phyloP scores from a whole-genome alignment of 2,329 filamentous ascomycete species.

The Penicillium hesseltinei region DNA sequence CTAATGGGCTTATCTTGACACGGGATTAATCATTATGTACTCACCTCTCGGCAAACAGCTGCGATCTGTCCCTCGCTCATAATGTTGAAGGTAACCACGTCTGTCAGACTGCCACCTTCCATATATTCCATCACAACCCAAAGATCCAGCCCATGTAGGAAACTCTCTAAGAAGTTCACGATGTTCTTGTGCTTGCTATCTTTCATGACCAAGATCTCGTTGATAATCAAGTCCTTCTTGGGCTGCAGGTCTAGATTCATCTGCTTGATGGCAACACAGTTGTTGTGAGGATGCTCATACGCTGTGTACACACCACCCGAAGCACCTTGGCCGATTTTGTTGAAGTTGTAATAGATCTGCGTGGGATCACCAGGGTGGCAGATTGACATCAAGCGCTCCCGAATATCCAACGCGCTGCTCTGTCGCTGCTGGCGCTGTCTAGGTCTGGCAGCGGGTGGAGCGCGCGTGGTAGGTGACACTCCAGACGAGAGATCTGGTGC shows the following conservation, averaged over 20 bases:
- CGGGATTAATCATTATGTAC: conserved; percentile 16
- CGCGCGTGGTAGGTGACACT: conserved; percentile 37
- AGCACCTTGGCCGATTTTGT: conserved; percentile 95
- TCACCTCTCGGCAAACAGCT: conserved; percentile 81
- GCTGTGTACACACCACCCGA: conserved; percentile 95
- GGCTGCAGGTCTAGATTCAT: conserved; percentile 99
- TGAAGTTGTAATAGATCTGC: conserved; percentile 79
- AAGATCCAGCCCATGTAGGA: conserved; percentile 80
- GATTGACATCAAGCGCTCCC: conserved; percentile 79
- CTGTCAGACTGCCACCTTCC: conserved; percentile 95
- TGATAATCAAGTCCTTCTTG: conserved; percentile 98
- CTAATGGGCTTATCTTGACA: not conserved
- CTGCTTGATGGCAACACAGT: conserved; percentile 96
- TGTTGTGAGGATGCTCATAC: conserved; percentile 77
- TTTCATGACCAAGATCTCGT: conserved; percentile 99
- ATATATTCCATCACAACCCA: conserved; percentile 99
- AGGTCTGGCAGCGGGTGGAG: conserved; percentile 62
- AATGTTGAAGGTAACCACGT: conserved; percentile 98
- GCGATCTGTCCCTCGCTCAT: conserved; percentile 98
- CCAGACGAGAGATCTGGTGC: conserved; percentile 38
- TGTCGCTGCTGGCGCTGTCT: conserved; percentile 75
- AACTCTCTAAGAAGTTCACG: conserved; percentile 99
- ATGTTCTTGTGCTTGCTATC: conserved; percentile 98
- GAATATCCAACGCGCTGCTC: conserved; percentile 77
- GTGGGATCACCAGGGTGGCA: conserved; percentile 88